phyloP scores from a whole-genome alignment of 768 basidiomycete genomes.

The Amanita pseudoporphyria region DNA sequence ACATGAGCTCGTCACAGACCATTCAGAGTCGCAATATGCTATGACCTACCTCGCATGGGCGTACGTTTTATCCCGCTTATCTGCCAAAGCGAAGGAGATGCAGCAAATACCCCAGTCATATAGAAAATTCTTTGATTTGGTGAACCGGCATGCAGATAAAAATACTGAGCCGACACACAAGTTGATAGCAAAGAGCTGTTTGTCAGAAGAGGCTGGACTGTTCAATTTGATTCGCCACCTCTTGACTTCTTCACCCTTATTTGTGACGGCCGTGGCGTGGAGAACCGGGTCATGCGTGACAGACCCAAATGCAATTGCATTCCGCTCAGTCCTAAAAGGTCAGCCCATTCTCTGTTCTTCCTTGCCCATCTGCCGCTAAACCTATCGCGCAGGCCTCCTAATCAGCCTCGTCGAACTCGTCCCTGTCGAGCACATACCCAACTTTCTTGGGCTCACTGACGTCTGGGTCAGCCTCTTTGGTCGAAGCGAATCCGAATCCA shows the following conservation, averaged over 20 bases:
- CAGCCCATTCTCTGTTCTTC: slow-evolving; percentile 9
- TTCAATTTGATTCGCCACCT: slow-evolving; percentile 48
- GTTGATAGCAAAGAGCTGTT: slow-evolving; percentile 48
- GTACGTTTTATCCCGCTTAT: slow-evolving; percentile 64
- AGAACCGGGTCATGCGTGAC: slow-evolving; percentile 57
- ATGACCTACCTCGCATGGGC: slow-evolving; percentile 80
- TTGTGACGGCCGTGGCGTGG: slow-evolving; percentile 67
- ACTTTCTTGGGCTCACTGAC: slow-evolving; percentile 61
- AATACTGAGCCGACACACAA: slow-evolving; percentile 46
- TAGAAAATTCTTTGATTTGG: slow-evolving; percentile 42
- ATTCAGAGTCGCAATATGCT: slow-evolving; percentile 53
- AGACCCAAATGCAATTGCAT: slow-evolving; percentile 71
- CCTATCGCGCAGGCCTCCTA: slow-evolving; percentile 49
- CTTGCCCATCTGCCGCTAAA: slow-evolving; percentile 3
- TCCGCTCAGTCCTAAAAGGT: slow-evolving; percentile 83
- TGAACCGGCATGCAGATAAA: slow-evolving; percentile 34
- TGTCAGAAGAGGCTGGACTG: slow-evolving; percentile 50
- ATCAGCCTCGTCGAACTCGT: slow-evolving; percentile 67
- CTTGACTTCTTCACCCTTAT: slow-evolving; percentile 62
- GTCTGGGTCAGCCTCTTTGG: slow-evolving; percentile 78
- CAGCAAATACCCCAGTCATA: slow-evolving; percentile 48
- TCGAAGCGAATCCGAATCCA: slow-evolving; percentile 55
- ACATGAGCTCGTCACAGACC: slow-evolving; percentile 54
- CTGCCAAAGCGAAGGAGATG: slow-evolving; percentile 31
- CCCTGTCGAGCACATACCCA: slow-evolving; percentile 67